Conservation (phyloP, 352 stramenopile genomes). For the Peronospora destructor region DNA sequence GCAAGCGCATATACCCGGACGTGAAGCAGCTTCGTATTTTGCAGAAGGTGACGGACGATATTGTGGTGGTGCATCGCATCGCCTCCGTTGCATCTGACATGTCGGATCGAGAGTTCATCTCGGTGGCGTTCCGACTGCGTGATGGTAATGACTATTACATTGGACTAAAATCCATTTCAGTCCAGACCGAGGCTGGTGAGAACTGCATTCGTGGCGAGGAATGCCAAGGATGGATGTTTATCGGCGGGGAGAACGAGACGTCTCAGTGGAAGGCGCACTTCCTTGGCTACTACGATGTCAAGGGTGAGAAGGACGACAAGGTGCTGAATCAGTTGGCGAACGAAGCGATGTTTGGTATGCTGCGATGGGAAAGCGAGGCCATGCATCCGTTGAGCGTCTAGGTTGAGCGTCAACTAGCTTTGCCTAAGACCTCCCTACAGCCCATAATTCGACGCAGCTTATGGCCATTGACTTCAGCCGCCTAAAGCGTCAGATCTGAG, state of each 20-base stretch:
- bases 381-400: constrained; percentile 78
- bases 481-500: constrained; percentile 7
- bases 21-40: constrained; percentile 79
- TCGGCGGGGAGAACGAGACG: constrained; percentile 55
- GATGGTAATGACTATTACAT: constrained; percentile 78
- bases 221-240: constrained; percentile 80
- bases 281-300: constrained; percentile 76
- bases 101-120: constrained; percentile 74
- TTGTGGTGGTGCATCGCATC: constrained; percentile 73
- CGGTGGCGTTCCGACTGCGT: constrained; percentile 62
- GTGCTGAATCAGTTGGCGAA: constrained; percentile 77
- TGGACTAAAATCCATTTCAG: constrained; percentile 62
- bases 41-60: constrained; percentile 81
- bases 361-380: constrained; percentile 80
- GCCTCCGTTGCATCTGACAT: constrained; percentile 64
- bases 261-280: constrained; percentile 73
- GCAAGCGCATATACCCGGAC: constrained; percentile 77
- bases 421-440: neutral
- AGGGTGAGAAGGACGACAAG: constrained; percentile 81
- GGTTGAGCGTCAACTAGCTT: neutral
- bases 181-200: constrained; percentile 63
- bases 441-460: neutral
- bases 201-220: constrained; percentile 80
- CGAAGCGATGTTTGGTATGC: constrained; percentile 81
- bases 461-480: neutral